Evolutionary conservation across 495 filamentous ascomycete genomes (phyloP), one percentile per base, ranked within the genome.

Genomic region (Neurospora sp.): DNA sequence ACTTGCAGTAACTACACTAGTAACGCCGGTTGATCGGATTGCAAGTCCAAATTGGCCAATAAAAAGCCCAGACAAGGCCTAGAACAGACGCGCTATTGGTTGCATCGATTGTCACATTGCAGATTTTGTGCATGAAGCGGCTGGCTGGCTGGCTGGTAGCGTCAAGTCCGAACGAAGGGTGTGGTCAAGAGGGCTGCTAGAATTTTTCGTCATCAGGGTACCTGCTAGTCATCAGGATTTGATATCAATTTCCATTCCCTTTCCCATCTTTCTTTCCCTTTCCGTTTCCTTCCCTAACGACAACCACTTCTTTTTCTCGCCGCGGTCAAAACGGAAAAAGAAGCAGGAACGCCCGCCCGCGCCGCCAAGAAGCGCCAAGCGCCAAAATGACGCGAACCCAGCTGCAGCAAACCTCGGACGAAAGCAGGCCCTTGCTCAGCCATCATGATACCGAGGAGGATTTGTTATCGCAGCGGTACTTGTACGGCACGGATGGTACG

Each of bases 301-400:
- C 12, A 35, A 70, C 42, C 37, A 73, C 39, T 44, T 31, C 38
- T 1, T 42, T 31, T 16, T 39, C 20, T 7, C 72, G 16, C 31
- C 31, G 31, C 31, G 35, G 38, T 12, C 69, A 74, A 76, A 27
- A 73, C 71, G 6, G 6, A 0, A 74, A 70, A 18, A 73, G 69
- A 27, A 23, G 74, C 41, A 76, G 71, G n/a, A 59, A 75, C 73
- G 69, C 71, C 35, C 70, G 62, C 39, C 20, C 27, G 35, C 35
- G 5, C 35, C 35, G 35, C 35, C 35, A 35, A 35, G 35, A 3
- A 4, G 4, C 35, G 35, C 35, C 35, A 14, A 5, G 5, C 38
- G 18, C 38, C 44, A 72, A 35, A 18, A 70, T 54, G 72, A 20
- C 39, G 27, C 37, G 46, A 54, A 44, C 44, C 44, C 9, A 20